Evolutionary conservation across 2,329 filamentous ascomycete species (phyloP), one percentile per base, ranked within the genome.

Genomic region (Curvularia sp.): DNA sequence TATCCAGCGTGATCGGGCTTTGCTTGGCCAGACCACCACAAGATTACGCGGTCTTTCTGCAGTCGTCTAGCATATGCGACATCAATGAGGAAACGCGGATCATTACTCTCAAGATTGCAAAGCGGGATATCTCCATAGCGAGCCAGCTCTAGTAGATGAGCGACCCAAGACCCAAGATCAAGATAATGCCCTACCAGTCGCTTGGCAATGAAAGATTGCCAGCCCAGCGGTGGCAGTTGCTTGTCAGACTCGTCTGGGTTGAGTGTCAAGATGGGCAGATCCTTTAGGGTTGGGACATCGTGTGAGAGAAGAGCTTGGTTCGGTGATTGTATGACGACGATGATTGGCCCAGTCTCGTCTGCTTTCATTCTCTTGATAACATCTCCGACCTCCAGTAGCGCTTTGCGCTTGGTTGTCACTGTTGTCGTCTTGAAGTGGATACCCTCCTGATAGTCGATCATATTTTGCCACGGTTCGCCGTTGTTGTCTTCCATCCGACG

Each of bases 1-100:
- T 97, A 93, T 0, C 95, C 95, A 45, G 93, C 95, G 77, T 99
- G 95, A 74, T 99, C 95, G 1, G 96, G 95, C 50, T 90, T 87
- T 0, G 94, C 87, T 6, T 89, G 89, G 9, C 87, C 84, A 18
- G 94, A 98, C 95, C 95, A 99, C 95, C 95, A 99, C 6, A 99
- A 82, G 5, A 99, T 91, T 1, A 99, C 92, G 56, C 93, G 93
- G 72, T 94, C 97, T 65, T 91, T 89, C 71, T 97, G 92, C 50
- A 99, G 81, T 18, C 93, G 86, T 55, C 96, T 85, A 0, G 95
- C 95, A 74, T 98, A 99, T 0, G 94, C 91, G 54, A 99, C 87
- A 73, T 99, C 95, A 67, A 99, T 99, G 53, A 99, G 80, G 80
- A 95, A 98, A 3, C 92, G 87, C 27, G 95, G 94, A 69, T 99